Percentiles rank a stretch among this genome's conserved stretches.
Evolutionary conservation across 352 stramenopile genomes (phyloP).

Genomic region (Phytophthora syringae): DNA sequence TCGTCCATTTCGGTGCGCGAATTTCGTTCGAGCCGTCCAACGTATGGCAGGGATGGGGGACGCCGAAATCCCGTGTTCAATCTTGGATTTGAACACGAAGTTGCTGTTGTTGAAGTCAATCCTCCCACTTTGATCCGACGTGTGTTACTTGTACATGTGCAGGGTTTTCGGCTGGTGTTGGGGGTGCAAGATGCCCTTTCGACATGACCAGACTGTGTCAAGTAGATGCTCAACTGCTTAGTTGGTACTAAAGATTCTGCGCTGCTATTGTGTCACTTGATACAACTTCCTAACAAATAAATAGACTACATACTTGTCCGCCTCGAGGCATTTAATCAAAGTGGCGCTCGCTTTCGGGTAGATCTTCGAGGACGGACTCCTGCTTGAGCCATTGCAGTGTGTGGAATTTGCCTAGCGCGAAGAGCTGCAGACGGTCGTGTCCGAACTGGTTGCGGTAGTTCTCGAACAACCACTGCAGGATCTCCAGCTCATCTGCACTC

Average conservation of each 20-base stretch:
- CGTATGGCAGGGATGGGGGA: constrained; percentile 2
- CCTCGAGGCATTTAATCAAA: constrained; percentile 33
- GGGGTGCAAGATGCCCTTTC: no score
- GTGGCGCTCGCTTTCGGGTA: constrained; percentile 34
- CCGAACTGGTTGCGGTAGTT: constrained; percentile 36
- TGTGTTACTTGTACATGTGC: not conserved
- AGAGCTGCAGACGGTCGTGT: constrained; percentile 42
- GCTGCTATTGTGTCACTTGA: constrained; percentile 34
- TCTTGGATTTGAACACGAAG: constrained; percentile 24
- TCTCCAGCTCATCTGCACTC: constrained; percentile 37
- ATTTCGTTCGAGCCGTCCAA: constrained; percentile 28
- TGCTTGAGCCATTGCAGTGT: constrained; percentile 47
- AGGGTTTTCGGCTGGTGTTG: no score
- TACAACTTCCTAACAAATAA: constrained; percentile 37
- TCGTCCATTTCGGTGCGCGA: constrained; percentile 25
- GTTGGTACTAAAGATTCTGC: no score
- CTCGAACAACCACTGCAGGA: constrained; percentile 48
- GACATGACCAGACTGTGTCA: no score
- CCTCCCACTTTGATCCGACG: not conserved
- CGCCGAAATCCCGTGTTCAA: constrained; percentile 21
- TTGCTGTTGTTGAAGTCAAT: constrained; percentile 16
- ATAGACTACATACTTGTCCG: constrained; percentile 34
- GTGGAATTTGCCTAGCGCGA: constrained; percentile 47
- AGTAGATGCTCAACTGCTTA: constrained; percentile 1
- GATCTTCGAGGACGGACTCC: constrained; percentile 28